These are phyloP conservation scores for Clonostachys byssicola DNA, from an alignment of 2,329 filamentous ascomycete genomes.

Conservation along the genomic window DNA sequence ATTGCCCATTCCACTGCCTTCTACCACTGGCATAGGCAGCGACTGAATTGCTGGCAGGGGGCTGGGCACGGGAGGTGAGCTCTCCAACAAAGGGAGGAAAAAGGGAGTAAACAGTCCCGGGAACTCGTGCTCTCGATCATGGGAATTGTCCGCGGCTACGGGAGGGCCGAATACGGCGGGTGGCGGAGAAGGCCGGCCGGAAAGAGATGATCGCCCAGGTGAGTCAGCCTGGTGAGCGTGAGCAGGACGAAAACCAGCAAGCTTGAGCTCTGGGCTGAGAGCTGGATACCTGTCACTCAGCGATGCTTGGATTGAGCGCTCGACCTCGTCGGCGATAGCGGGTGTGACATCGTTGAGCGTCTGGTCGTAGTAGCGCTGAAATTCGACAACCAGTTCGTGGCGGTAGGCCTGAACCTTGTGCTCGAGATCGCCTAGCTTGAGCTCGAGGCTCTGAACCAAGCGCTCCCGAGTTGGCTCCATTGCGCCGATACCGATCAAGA, in stretches of 20 bases:
- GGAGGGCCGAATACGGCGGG: slow-evolving; percentile 9
- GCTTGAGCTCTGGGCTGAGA: slow-evolving; percentile 30
- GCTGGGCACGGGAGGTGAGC: slow-evolving; percentile 15
- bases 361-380: slow-evolving; percentile 46
- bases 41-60: slow-evolving; percentile 5
- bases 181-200: slow-evolving; percentile 3
- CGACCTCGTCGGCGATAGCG: slow-evolving; percentile 39
- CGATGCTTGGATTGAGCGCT: slow-evolving; percentile 38
- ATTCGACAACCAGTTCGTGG: slow-evolving; percentile 52
- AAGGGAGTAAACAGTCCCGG: slow-evolving; percentile 59
- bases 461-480: slow-evolving; percentile 26
- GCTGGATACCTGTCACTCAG: slow-evolving; percentile 38
- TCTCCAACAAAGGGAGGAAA: slow-evolving; percentile 58
- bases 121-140: slow-evolving; percentile 53
- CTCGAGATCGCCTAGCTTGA: slow-evolving; percentile 52
- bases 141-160: slow-evolving; percentile 18
- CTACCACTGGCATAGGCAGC: neutral
- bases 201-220: neutral
- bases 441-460: slow-evolving; percentile 46
- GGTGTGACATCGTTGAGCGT: slow-evolving; percentile 33
- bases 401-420: slow-evolving; percentile 52
- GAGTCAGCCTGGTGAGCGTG: neutral
- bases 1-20: slow-evolving; percentile 1
- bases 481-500: slow-evolving; percentile 8
- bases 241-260: neutral